Conservation (phyloP, 176 grass and related monocot species). For the Alopecurus myosuroides region DNA sequence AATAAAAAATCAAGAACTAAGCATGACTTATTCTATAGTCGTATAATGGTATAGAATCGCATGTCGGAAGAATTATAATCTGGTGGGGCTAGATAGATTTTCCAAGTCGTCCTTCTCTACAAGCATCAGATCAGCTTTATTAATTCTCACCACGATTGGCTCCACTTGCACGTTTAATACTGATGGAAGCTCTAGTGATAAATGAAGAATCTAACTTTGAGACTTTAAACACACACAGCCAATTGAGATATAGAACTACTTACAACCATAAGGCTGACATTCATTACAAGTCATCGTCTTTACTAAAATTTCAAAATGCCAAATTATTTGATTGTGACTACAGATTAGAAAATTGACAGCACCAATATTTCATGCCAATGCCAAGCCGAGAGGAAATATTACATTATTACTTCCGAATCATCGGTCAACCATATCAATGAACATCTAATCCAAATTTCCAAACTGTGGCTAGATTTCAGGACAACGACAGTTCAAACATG, state of each 20-base stretch:
- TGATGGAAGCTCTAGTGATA: constrained; percentile 66
- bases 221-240: not conserved
- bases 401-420: not conserved
- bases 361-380: not conserved
- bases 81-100: constrained; percentile 62
- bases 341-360: not conserved
- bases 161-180: constrained; percentile 97
- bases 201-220: not conserved
- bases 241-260: not conserved
- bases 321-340: not conserved
- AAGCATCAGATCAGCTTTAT: constrained; percentile 83
- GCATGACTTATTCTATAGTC: constrained; percentile 11
- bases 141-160: constrained; percentile 80
- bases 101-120: constrained; percentile 78
- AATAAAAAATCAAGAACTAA: constrained; percentile 23
- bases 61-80: constrained; percentile 32
- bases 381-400: not conserved
- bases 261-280: not conserved
- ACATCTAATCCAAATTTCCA: too few species aligned
- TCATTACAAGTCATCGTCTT: not conserved
- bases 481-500: not conserved
- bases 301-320: not conserved
- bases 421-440: too few species aligned
- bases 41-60: not conserved
- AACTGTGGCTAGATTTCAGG: not conserved